Percentiles rank a stretch among this genome's conserved stretches.
phyloP scores from a whole-genome alignment of 768 basidiomycete species.

The Boletus pseudopeckii region DNA sequence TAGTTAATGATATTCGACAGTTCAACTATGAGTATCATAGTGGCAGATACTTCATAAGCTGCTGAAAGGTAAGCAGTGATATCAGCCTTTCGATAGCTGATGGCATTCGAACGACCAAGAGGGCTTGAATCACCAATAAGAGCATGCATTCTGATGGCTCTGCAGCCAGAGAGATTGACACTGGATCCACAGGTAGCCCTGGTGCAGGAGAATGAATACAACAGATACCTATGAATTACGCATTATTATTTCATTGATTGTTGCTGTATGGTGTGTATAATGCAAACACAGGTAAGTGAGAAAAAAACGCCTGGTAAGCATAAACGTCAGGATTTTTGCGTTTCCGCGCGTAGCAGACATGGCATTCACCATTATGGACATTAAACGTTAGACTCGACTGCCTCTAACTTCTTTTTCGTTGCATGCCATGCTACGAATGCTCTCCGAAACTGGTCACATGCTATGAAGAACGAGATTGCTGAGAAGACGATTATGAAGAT shows the following conservation, averaged over 20 bases:
- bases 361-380: not conserved
- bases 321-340: not conserved
- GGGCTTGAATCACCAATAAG: not conserved
- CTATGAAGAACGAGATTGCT: conserved; percentile 12
- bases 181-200: not conserved
- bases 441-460: conserved; percentile 22
- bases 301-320: not conserved
- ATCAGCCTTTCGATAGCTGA: not conserved
- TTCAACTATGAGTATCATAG: not conserved
- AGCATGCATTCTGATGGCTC: not conserved
- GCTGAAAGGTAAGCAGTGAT: not conserved
- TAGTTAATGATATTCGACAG: not conserved
- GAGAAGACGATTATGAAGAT: conserved; percentile 13
- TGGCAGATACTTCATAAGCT: not conserved
- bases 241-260: too few species aligned
- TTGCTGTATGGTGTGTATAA: too few species aligned
- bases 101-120: not conserved
- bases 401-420: conserved; percentile 7
- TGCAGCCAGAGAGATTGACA: not conserved
- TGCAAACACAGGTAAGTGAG: too few species aligned
- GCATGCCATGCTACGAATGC: conserved; percentile 17
- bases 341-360: not conserved
- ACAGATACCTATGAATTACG: not conserved
- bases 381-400: conserved; percentile 7
- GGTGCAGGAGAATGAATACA: not conserved